Evolutionary conservation across 805 yeast species (phyloP).

Genomic region (Pachysolen tannophilus): DNA sequence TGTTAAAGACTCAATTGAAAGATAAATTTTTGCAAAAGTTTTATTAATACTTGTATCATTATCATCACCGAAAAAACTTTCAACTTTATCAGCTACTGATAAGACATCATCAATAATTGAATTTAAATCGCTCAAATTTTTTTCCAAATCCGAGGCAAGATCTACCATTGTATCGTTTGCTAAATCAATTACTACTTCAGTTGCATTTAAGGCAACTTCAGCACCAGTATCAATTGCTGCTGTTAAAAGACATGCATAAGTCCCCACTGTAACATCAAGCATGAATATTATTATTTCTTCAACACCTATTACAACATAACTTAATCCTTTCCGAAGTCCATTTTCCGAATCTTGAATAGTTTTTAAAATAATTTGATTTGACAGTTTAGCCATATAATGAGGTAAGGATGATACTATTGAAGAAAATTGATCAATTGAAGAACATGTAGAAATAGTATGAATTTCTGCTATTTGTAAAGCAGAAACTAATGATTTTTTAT

Average conservation of each 20-base stretch:
- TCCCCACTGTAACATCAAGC: constrained; percentile 72
- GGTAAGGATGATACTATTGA: constrained; percentile 38
- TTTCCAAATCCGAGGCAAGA: constrained; percentile 54
- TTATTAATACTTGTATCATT: constrained; percentile 25
- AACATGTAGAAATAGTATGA: constrained; percentile 37
- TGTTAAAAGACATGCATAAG: constrained; percentile 75
- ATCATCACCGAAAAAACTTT: constrained; percentile 45
- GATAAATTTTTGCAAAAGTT: constrained; percentile 39
- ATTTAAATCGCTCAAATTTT: constrained; percentile 56
- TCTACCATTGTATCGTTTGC: constrained; percentile 54
- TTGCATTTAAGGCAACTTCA: constrained; percentile 64
- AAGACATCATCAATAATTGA: constrained; percentile 47
- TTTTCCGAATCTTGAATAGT: constrained; percentile 40
- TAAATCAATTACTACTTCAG: constrained; percentile 49
- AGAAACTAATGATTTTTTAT: constrained; percentile 36
- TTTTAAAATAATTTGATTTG: constrained; percentile 42
- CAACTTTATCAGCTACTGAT: constrained; percentile 41
- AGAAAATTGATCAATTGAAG: constrained; percentile 32
- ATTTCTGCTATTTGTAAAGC: constrained; percentile 32
- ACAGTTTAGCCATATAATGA: constrained; percentile 43
- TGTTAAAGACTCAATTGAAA: constrained; percentile 48
- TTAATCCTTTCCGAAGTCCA: constrained; percentile 34
- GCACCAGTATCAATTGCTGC: constrained; percentile 69
- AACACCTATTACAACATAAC: constrained; percentile 43
- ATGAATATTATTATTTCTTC: constrained; percentile 55